Evolutionary conservation across 108 stramenopile species (phyloP).

Genomic region (Schizochytrium sp.): DNA sequence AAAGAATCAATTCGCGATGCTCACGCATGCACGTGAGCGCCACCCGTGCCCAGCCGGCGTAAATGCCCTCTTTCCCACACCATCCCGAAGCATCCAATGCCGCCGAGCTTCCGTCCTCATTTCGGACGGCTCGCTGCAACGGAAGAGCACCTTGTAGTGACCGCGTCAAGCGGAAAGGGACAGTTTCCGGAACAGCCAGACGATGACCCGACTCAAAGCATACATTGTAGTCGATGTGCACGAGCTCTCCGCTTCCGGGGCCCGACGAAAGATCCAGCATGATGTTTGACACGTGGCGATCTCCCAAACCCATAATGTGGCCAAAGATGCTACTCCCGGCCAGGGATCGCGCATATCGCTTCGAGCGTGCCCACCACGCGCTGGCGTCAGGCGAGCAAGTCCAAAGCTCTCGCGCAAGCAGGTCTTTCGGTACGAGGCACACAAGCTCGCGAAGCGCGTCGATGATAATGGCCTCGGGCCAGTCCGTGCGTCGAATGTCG

Average conservation of each 20-base stretch:
- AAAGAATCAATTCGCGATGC: neutral
- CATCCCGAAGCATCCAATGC: neutral
- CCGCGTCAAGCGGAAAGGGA: constrained; percentile 24
- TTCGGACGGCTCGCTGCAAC: neutral
- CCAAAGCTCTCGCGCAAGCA: neutral
- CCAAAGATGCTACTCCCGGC: neutral
- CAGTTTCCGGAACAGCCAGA: constrained; percentile 20
- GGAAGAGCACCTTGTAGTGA: neutral
- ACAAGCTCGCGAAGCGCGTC: neutral
- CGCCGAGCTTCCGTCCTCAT: neutral
- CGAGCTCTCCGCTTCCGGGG: constrained; percentile 9
- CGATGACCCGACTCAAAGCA: constrained; percentile 20
- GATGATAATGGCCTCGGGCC: neutral
- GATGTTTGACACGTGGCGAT: constrained; percentile 56
- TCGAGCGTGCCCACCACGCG: neutral
- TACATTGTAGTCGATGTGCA: constrained; percentile 37
- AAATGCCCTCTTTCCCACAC: neutral
- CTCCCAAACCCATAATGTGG: constrained; percentile 49
- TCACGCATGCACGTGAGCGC: neutral
- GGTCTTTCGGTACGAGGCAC: neutral
- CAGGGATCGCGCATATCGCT: neutral
- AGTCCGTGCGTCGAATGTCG: neutral
- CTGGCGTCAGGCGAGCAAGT: neutral
- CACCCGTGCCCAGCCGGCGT: neutral
- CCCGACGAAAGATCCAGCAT: constrained; percentile 35